Conservation (phyloP, 805 yeast species). For the Hagleromyces aurorensis region DNA sequence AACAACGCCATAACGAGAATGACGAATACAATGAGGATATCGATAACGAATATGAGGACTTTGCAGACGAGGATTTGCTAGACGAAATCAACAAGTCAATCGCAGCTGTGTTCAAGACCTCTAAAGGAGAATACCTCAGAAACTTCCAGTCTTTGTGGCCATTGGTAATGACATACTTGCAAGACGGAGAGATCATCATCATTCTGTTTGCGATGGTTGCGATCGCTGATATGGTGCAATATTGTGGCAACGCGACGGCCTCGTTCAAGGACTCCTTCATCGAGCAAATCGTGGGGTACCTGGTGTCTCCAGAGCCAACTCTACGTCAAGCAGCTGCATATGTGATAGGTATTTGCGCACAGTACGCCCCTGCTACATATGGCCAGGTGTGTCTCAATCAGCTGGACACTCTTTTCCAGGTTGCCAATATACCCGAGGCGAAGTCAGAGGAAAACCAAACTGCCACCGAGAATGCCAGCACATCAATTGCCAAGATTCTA, state of each 20-base stretch:
- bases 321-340: conserved; percentile 84
- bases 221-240: conserved; percentile 73
- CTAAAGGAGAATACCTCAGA: conserved; percentile 50
- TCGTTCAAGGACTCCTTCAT: conserved; percentile 59
- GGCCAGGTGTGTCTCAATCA: conserved; percentile 57
- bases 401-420: conserved; percentile 66
- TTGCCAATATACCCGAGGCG: conserved; percentile 71
- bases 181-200: conserved; percentile 59
- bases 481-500: conserved; percentile 78
- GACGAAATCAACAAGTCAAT: conserved; percentile 79
- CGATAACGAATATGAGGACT: conserved; percentile 76
- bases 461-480: conserved; percentile 81
- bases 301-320: conserved; percentile 58
- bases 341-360: conserved; percentile 80
- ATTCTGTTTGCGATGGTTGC: conserved; percentile 74
- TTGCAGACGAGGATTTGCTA: conserved; percentile 80
- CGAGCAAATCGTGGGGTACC: conserved; percentile 54
- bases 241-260: conserved; percentile 60
- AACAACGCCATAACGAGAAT: conserved; percentile 62
- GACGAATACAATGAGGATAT: conserved; percentile 85
- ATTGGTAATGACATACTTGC: conserved; percentile 47
- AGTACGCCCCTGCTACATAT: conserved; percentile 60
- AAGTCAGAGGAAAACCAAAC: conserved; percentile 74
- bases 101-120: conserved; percentile 58
- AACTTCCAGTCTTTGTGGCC: conserved; percentile 60